Conservation (phyloP, 352 stramenopile genomes). For the Phytophthora aleatoria region DNA sequence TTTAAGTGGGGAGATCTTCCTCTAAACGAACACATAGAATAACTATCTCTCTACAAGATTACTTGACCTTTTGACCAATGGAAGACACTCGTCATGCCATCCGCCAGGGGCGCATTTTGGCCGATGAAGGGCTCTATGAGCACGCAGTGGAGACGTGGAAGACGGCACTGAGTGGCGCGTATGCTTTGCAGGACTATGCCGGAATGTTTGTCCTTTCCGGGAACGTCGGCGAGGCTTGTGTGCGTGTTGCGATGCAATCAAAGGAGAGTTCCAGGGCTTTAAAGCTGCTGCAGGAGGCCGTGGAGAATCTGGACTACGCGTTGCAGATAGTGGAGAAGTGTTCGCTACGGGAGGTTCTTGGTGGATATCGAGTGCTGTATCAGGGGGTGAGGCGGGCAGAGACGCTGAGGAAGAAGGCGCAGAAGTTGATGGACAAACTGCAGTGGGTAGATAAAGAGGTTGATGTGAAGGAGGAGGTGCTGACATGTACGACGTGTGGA, state of each 20-base stretch:
- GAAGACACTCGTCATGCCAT: conserved; percentile 41
- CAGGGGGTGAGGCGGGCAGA: conserved; percentile 35
- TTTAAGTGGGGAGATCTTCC: conserved; percentile 3
- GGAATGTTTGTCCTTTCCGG: conserved; percentile 71
- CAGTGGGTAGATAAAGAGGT: background rate
- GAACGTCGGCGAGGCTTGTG: conserved; percentile 66
- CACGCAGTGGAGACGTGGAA: conserved; percentile 57
- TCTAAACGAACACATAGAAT: conserved; percentile 14
- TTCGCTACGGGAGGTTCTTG: conserved; percentile 29
- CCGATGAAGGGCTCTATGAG: conserved; percentile 36
- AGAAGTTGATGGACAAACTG: conserved; percentile 22
- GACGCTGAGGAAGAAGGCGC: conserved; percentile 11
- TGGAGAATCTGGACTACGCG: conserved; percentile 54
- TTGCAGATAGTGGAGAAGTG: conserved; percentile 53
- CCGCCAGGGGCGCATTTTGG: conserved; percentile 42
- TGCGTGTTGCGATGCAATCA: conserved; percentile 24
- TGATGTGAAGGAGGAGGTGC: background rate
- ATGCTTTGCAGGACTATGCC: conserved; percentile 51
- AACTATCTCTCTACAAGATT: conserved; percentile 24
- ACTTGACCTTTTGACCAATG: conserved; percentile 27
- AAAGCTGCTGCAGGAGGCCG: conserved; percentile 31
- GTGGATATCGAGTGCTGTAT: conserved; percentile 31
- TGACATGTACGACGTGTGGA: conserved; percentile 61
- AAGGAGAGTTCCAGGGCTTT: background rate
- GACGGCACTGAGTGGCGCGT: conserved; percentile 49